Evolutionary conservation across 192 early-diverging fungal species (phyloP).

Genomic region (Entomortierella parvispora): DNA sequence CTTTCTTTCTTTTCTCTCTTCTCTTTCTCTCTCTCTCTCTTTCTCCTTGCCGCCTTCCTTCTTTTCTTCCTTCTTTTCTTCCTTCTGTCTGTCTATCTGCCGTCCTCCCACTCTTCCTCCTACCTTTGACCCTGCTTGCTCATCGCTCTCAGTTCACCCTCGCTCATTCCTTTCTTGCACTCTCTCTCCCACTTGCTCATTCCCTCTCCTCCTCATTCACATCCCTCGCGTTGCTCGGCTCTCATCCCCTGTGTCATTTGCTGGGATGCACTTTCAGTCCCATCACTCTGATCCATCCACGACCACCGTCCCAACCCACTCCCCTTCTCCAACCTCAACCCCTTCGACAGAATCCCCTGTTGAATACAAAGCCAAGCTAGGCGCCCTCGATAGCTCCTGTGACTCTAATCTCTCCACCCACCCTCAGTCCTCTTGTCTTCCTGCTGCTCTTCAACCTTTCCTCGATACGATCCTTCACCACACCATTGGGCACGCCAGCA

Average conservation of each 20-base stretch:
- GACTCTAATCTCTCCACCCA: too few species aligned
- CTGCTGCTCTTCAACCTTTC: too few species aligned
- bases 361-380: neutral
- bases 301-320: neutral
- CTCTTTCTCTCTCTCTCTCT: neutral
- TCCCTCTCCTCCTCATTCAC: neutral
- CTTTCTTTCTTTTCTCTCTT: neutral
- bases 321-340: neutral
- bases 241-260: slow-evolving; percentile 2
- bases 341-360: neutral
- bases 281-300: slow-evolving; percentile 16
- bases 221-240: neutral
- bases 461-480: too few species aligned
- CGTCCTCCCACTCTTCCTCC: neutral
- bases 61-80: neutral
- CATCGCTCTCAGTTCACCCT: neutral
- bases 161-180: neutral
- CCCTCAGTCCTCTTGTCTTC: too few species aligned
- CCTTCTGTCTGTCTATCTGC: neutral
- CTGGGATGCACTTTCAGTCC: slow-evolving; percentile 36
- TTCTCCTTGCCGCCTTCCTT: neutral
- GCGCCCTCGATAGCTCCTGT: too few species aligned
- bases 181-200: neutral
- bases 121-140: neutral
- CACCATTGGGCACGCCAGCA: too few species aligned